These are phyloP conservation scores for Hypoxylon sp. DNA, from an alignment of 2,329 filamentous ascomycete genomes.

Conservation along the genomic window DNA sequence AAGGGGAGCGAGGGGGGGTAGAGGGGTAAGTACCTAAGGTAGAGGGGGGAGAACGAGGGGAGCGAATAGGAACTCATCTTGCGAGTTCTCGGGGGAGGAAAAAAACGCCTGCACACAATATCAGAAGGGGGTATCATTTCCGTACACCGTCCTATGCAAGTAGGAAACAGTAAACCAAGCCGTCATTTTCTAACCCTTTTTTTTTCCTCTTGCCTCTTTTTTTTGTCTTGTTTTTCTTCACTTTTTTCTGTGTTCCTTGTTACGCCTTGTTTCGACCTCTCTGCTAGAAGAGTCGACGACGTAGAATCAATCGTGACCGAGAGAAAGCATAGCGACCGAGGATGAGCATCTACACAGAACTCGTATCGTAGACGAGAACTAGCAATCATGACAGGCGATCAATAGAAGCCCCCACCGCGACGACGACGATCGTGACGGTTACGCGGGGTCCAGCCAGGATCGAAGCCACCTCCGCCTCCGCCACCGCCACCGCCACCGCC, in stretches of 20 bases:
- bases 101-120: slow-evolving; percentile 1
- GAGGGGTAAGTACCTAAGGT: no score
- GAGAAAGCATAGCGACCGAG: no score
- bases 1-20: no score
- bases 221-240: background rate
- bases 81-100: background rate
- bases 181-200: slow-evolving; percentile 6
- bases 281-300: background rate
- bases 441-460: slow-evolving; percentile 39
- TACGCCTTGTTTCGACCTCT: no score
- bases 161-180: background rate
- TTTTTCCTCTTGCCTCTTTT: background rate
- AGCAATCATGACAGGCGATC: background rate
- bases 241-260: background rate
- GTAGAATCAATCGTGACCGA: background rate
- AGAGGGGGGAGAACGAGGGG: no score
- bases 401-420: slow-evolving; percentile 40
- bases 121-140: slow-evolving; percentile 29
- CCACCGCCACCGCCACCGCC: slow-evolving; percentile 39
- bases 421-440: slow-evolving; percentile 40
- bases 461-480: slow-evolving; percentile 39
- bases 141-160: slow-evolving; percentile 29
- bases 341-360: no score
- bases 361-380: no score
- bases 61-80: background rate